Evolutionary conservation across 345 rosid species (phyloP), one percentile per base, ranked within the genome.

Genomic region (Populus alba): DNA sequence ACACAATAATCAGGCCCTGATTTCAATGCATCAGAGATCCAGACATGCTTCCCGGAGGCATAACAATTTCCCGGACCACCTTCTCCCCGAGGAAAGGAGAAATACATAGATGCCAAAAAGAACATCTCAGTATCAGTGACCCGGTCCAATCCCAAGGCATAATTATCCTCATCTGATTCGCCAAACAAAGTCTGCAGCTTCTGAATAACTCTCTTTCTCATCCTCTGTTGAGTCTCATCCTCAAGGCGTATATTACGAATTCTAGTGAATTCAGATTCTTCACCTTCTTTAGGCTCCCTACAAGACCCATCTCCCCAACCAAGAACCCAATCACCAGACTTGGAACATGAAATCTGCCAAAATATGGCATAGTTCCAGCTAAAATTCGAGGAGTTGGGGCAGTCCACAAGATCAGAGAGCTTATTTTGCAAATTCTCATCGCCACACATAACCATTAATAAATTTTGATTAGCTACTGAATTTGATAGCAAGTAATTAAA

Each of bases 231-330:
- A 33, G 83, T 77, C 82, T 89, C 94, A 23, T 90, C 90, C 80
- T 93, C 89, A 49, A 76, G 81, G 43, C 82, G 86, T 8, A 77
- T 70, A 75, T 77, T 84, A 55, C 77, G 87, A 72, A 81, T 78
- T 29, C 82, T 80, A 16, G 81, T 59, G 37, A 80, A 72, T 71
- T 88, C 93, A 6, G 90, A 89, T 77, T 89, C 97, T 74, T 96
- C 99, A 51, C 88, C 92, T 5, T 89, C 91, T 63, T 82, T 86
- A 7, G 99, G 98, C 87, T 96, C 99, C 61, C 99, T 78, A 75
- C 98, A 93, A 53, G 88, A 93, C 78, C 99, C 98, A 75, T 96
- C 99, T 49, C 97, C 99, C 99, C 99, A 96, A n/a, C 97, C 94
- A n/a, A 96, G 81, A 49, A 92, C 94, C 87, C 87, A 89, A 22